A percentile compares a stretch with the other conserved stretches of the same genome.
Evolutionary conservation across 176 grass and related monocot genomes (phyloP).

Genomic region (Saccharum spontaneum): DNA sequence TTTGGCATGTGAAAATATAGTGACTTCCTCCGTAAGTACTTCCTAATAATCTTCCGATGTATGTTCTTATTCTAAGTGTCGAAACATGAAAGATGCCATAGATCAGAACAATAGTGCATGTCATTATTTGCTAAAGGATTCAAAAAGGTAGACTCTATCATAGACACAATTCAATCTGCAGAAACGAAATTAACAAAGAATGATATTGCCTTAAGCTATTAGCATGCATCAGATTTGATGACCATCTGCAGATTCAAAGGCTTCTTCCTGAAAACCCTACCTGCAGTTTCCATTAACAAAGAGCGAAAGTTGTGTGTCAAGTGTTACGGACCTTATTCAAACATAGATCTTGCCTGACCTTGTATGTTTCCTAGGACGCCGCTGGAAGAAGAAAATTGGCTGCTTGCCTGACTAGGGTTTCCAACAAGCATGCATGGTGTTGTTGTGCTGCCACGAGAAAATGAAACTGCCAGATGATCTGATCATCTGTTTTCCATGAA

Average conservation of each 20-base stretch:
- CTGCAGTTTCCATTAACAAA: not conserved
- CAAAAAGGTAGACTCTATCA: not conserved
- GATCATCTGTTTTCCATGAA: not conserved
- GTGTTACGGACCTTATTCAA: not conserved
- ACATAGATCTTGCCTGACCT: not conserved
- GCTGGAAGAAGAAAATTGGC: not conserved
- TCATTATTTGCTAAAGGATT: not conserved
- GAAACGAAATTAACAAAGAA: not conserved
- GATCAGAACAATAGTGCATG: not conserved
- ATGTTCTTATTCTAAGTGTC: too few relatives aligned
- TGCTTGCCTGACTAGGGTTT: constrained; percentile 1
- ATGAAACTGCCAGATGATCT: constrained; percentile 47
- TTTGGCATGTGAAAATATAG: not conserved
- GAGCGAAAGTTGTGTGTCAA: not conserved
- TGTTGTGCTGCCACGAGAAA: constrained; percentile 38
- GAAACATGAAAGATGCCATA: not conserved
- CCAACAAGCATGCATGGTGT: not conserved
- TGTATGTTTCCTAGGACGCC: not conserved
- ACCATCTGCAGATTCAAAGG: not conserved
- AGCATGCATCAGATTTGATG: not conserved
- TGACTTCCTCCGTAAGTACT: not conserved
- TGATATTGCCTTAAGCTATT: not conserved
- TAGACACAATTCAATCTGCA: not conserved
- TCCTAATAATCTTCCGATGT: not conserved
- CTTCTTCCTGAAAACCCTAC: constrained; percentile 18